A percentile compares a stretch with the other conserved stretches of the same genome.
Evolutionary conservation across 163 green algal species (phyloP).

Genomic region (Coccomyxa subellipsoidea): DNA sequence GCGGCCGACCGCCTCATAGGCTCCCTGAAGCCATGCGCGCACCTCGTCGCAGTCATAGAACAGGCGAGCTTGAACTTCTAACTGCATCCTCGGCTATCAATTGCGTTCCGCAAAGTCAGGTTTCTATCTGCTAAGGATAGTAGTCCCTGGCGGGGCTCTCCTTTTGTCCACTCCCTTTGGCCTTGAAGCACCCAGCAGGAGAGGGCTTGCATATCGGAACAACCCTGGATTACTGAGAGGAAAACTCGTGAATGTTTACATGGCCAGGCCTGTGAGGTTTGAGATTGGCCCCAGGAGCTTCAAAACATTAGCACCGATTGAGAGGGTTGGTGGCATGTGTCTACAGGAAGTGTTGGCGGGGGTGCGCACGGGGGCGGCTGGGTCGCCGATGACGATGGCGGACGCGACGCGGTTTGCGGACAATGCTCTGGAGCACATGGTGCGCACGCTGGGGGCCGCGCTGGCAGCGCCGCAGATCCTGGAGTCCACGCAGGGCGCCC

Average conservation of each 20-base stretch:
- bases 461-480: conserved; percentile 65
- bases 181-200: no score
- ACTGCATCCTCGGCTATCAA: no score
- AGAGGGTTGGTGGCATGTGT: background rate
- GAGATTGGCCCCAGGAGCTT: no score
- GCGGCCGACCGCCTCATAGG: conserved; percentile 56
- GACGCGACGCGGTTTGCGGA: conserved; percentile 74
- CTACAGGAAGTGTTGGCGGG: conserved; percentile 54
- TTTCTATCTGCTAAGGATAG: no score
- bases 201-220: no score
- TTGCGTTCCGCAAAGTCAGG: no score
- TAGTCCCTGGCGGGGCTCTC: no score
- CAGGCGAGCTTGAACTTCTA: conserved; percentile 43
- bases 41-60: conserved; percentile 65
- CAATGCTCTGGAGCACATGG: conserved; percentile 76
- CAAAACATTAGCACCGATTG: background rate
- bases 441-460: conserved; percentile 63
- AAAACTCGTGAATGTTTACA: no score
- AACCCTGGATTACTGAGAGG: no score
- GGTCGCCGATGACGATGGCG: conserved; percentile 62
- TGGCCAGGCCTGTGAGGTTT: no score
- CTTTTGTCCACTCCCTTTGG: no score
- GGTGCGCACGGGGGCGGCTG: conserved; percentile 22
- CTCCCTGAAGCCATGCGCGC: conserved; percentile 53
- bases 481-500: conserved; percentile 49